Evolutionary conservation across 2,329 filamentous ascomycete genomes (phyloP).

Genomic region (Talaromyces sp.): DNA sequence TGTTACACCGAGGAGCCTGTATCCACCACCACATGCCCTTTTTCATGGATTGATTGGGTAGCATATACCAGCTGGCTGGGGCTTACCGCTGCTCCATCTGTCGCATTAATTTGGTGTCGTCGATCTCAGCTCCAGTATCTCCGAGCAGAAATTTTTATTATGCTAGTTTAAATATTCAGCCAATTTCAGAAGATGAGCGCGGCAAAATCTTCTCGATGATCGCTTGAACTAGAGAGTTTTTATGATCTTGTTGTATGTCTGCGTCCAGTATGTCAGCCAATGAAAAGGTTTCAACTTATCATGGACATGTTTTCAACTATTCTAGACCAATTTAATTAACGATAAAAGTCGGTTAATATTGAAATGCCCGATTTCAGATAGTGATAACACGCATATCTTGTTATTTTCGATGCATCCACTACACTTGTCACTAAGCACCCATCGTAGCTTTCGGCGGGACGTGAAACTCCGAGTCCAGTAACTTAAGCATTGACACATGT

Average conservation of each 20-base stretch:
- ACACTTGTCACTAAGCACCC: not conserved
- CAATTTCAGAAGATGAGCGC: not conserved
- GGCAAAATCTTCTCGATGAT: not conserved
- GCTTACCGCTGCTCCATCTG: not conserved
- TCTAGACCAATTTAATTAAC: not conserved
- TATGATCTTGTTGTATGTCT: not conserved
- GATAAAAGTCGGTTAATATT: not conserved
- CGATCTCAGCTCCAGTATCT: not conserved
- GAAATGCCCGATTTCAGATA: not conserved
- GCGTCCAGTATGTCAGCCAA: not conserved
- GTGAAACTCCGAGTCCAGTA: not conserved
- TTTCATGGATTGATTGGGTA: not conserved
- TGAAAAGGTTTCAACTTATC: not conserved
- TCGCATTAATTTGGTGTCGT: not conserved
- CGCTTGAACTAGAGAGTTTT: not conserved
- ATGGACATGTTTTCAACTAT: not conserved
- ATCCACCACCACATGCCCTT: not conserved
- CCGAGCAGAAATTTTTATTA: not conserved
- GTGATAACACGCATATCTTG: not conserved
- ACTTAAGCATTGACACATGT: not conserved
- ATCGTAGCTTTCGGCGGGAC: not conserved
- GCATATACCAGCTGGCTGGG: too few relatives aligned
- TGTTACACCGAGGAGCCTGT: not conserved
- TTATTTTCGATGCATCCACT: not conserved
- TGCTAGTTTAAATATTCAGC: too few relatives aligned